Conservation (phyloP, 805 yeast genomes). For the Saturnispora serradocipensis region DNA sequence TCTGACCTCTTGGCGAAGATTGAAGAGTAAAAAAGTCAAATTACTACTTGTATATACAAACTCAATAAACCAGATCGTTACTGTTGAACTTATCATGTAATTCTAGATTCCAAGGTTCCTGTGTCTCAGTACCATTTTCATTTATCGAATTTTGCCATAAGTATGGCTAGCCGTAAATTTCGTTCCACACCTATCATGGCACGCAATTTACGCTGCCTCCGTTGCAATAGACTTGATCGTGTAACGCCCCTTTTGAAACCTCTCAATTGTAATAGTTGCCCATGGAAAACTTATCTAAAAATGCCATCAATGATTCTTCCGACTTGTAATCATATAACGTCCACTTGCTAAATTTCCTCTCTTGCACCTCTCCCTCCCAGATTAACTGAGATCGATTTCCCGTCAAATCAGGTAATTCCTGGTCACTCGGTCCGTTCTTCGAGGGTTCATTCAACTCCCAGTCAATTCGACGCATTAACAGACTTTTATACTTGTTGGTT, state of each 20-base stretch:
- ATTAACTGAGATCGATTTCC: conserved; percentile 39
- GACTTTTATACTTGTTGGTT: conserved; percentile 51
- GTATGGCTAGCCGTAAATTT: neutral
- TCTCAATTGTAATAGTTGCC: conserved; percentile 45
- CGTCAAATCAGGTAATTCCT: conserved; percentile 30
- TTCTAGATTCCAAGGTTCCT: neutral
- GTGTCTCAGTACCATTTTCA: no score
- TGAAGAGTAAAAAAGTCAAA: conserved; percentile 36
- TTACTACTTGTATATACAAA: conserved; percentile 3
- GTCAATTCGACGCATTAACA: conserved; percentile 51
- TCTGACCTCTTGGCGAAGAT: conserved; percentile 92
- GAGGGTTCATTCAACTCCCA: conserved; percentile 53
- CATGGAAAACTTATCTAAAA: conserved; percentile 35
- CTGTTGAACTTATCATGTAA: neutral
- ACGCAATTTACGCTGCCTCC: no score
- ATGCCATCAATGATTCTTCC: neutral
- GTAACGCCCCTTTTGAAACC: neutral
- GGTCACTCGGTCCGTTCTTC: conserved; percentile 11
- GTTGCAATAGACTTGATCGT: neutral
- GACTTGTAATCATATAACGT: conserved; percentile 38
- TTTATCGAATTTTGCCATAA: no score
- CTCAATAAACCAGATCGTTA: no score
- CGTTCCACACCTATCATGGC: no score
- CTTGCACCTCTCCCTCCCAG: conserved; percentile 65
- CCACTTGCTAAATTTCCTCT: conserved; percentile 58